These are phyloP conservation scores for Tricholoma flavovirens DNA, from an alignment of 768 basidiomycete species.

Conservation along the genomic window DNA sequence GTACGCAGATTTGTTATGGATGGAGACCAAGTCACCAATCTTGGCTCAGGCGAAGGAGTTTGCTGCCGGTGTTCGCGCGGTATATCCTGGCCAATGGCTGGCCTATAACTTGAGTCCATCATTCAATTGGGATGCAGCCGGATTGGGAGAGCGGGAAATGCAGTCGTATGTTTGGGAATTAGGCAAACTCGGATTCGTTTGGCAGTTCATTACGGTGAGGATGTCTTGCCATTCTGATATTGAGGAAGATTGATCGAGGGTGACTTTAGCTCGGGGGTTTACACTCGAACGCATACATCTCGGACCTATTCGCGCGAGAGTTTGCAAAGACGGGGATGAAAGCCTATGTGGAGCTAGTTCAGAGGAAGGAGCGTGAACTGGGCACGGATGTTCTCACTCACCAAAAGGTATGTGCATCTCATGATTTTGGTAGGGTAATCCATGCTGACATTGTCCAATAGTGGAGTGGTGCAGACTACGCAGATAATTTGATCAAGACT, in stretches of 20 bases:
- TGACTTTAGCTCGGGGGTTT: conserved; percentile 79
- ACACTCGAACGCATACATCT: conserved; percentile 97
- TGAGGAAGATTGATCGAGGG: conserved; percentile 5
- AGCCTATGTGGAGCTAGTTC: conserved; percentile 94
- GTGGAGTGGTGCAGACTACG: conserved; percentile 96
- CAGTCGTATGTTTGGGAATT: conserved; percentile 86
- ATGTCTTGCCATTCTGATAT: not conserved
- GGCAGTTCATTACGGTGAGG: conserved; percentile 97
- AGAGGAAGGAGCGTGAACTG: conserved; percentile 87
- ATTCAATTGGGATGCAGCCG: conserved; percentile 94
- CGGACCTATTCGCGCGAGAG: conserved; percentile 82
- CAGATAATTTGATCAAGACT: conserved; percentile 87
- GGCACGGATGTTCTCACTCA: conserved; percentile 96
- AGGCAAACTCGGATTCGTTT: conserved; percentile 93
- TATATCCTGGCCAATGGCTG: conserved; percentile 86
- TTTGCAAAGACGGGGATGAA: conserved; percentile 98
- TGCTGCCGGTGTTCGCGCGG: conserved; percentile 78
- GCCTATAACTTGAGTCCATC: conserved; percentile 95
- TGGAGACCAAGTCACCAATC: conserved; percentile 97
- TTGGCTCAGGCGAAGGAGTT: conserved; percentile 89
- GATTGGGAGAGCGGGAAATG: conserved; percentile 82
- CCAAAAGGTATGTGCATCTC: conserved; percentile 63
- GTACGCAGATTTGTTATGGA: conserved; percentile 89
- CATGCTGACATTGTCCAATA: conserved; percentile 22
- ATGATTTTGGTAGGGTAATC: not conserved